Evolutionary conservation across 2,329 filamentous ascomycete genomes (phyloP), one percentile per base, ranked within the genome.

Genomic region (Aspergillus melleus): DNA sequence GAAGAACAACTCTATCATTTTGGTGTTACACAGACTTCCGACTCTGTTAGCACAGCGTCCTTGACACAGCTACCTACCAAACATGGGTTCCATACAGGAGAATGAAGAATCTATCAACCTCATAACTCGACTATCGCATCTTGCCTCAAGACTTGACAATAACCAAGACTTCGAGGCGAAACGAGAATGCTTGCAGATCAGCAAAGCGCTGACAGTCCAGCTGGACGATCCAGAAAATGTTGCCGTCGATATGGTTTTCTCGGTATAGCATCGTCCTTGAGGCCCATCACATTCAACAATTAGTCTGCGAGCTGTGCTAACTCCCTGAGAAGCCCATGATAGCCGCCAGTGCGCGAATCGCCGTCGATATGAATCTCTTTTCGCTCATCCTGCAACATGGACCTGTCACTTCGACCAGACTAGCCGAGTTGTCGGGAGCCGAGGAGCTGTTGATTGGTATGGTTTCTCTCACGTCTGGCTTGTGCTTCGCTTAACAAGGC

Each of bases 201-300:
- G 53, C 30, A 55, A 56, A 49, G 49, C 49, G 12, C 47, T 60
- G 29, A 52, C 58, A 2, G 26, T n/a, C 9, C 49, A 60, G 29
- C 20, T 60, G 9, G 53, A 60, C 14, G 14, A 46, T 29, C 58
- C 58, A 2, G 58, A 60, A 12, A 49, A 56, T 16, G 16, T 24
- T 2, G 58, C 58, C 9, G 11, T 60, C 10, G 39, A 53, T 11
- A 32, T 60, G 47, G 58, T 49, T 9, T 56, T 56, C 26, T 55
- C 49, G 39, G 58, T 60, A 52, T 22, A 5, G 19, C 3, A 22
- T 16, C 52, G 12, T 26, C 5, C n/a, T 14, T 32, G 4, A 14
- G 32, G 20, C 20, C 20, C 5, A 8, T n/a, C 14, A 22, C 2
- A 3, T 22, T 49, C 14, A 1, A 6, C 9, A 32, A 3, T 16